These are phyloP conservation scores for Cicer pinnatifidum DNA, from an alignment of 306 rosid species.

Conservation along the genomic window DNA sequence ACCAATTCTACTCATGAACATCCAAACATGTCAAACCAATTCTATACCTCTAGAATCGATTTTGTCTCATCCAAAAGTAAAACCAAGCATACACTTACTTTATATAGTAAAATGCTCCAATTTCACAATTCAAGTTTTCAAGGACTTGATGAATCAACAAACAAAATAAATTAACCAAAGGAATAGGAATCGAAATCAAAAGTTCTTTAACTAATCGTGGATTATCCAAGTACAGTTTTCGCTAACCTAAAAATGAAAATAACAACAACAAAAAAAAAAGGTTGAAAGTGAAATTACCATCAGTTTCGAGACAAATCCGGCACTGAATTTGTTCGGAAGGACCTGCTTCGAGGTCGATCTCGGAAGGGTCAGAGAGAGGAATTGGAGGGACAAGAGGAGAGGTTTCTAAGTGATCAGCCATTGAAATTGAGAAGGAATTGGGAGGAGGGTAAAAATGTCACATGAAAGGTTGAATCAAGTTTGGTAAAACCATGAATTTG, in stretches of 20 bases:
- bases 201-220: background rate
- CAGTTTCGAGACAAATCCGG: slow-evolving; percentile 97
- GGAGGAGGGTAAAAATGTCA: slow-evolving; percentile 32
- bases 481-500: slow-evolving; percentile 34
- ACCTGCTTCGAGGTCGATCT: slow-evolving; percentile 99
- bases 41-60: too few species aligned
- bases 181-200: slow-evolving; percentile 13
- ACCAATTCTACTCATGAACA: too few species aligned
- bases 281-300: slow-evolving; percentile 59
- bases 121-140: background rate
- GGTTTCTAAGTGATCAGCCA: slow-evolving; percentile 81
- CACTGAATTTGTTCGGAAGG: slow-evolving; percentile 95
- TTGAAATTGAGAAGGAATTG: slow-evolving; percentile 32
- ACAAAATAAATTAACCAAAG: background rate
- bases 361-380: slow-evolving; percentile 59
- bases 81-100: too few species aligned
- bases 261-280: background rate
- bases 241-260: slow-evolving; percentile 40
- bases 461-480: background rate
- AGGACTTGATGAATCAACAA: slow-evolving; percentile 13
- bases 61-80: too few species aligned
- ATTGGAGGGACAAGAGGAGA: slow-evolving; percentile 79
- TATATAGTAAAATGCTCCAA: background rate
- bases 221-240: slow-evolving; percentile 20
- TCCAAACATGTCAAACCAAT: too few species aligned